A percentile compares a stretch with the other conserved stretches of the same genome.
Evolutionary conservation across 2,329 filamentous ascomycete species (phyloP).

Genomic region (Tricladium varicosporioides): DNA sequence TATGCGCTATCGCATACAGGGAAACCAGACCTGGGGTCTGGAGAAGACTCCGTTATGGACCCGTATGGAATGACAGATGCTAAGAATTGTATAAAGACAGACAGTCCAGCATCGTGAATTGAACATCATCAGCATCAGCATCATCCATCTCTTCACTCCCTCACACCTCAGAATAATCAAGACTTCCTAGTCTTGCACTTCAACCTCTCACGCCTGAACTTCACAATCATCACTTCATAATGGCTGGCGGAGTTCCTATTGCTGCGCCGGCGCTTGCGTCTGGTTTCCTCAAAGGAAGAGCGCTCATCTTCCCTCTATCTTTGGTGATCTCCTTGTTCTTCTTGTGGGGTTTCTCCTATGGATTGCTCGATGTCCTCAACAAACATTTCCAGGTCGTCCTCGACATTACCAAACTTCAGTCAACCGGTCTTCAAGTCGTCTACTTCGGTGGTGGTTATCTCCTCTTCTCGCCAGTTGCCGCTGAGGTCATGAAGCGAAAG

Average conservation of each 20-base stretch:
- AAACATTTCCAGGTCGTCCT: slow-evolving; percentile 64
- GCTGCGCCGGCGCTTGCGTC: slow-evolving; percentile 36
- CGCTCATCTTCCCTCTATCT: slow-evolving; percentile 56
- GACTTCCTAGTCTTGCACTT: no score
- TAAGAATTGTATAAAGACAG: background rate
- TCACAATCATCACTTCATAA: slow-evolving; percentile 27
- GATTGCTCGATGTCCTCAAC: slow-evolving; percentile 79
- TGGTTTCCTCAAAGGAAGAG: slow-evolving; percentile 38
- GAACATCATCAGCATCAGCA: background rate
- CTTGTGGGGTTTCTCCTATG: slow-evolving; percentile 77
- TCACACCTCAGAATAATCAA: background rate
- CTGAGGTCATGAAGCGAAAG: slow-evolving; percentile 67
- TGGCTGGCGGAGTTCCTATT: slow-evolving; percentile 42
- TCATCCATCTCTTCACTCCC: background rate
- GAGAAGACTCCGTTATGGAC: background rate
- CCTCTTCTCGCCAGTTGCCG: slow-evolving; percentile 64
- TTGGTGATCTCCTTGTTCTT: slow-evolving; percentile 67
- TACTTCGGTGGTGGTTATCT: slow-evolving; percentile 75
- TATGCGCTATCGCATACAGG: no score
- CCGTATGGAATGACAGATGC: no score
- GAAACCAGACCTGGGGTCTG: background rate
- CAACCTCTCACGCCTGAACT: no score
- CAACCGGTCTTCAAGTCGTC: slow-evolving; percentile 58
- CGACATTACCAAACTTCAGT: slow-evolving; percentile 52
- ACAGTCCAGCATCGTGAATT: background rate